Base-by-base conservation (phyloP, 495 filamentous ascomycete genomes). In the Talaromyces ruber region DNA sequence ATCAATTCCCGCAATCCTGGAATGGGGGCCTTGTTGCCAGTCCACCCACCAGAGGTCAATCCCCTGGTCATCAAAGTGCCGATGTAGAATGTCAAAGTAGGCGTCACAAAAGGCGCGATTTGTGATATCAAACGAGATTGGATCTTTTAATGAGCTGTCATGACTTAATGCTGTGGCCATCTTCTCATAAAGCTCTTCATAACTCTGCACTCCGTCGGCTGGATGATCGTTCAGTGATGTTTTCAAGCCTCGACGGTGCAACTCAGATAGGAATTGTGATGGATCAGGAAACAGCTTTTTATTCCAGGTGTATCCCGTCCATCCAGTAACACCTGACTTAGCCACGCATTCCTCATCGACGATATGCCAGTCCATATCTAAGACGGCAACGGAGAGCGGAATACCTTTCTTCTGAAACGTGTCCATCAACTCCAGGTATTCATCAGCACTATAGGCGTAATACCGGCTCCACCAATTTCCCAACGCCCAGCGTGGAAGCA, bases 381-480 rank as follows among this genome's bases (percentile, higher is more conserved):
- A 59, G 0, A 85, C 81, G 11, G 72, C 81, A 6, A 84, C 83
- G 24, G 68, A 77, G 30, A 86, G 65, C 0, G 84, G 84, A n/a
- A 86, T 78, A 0, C 68, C 67, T 24, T 79, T 69, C 14, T 64
- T 43, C 30, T 67, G 60, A 62, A 86, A 84, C 24, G 69, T 67
- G 63, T 81, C 75, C 74, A 86, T 76, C 24, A 86, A 68, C 4
- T 67, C 66, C 3, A 84, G 51, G 66, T 84, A 85, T 64, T 85
- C 82, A 16, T 74, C 63, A 6, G 68, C 71, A 1, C 66, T 66
- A 64, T 84, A 86, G 1, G 72, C 73, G 65, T 86, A 76, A 66
- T 85, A 86, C 11, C 84, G 74, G 26, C 79, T 82, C 82, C 82
- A 86, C 84, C 84, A 86, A 63, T 86, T 86, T 0, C 84, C 84